phyloP scores from a whole-genome alignment of 1,284 basidiomycete species.

The Spongispora temasekensis region DNA sequence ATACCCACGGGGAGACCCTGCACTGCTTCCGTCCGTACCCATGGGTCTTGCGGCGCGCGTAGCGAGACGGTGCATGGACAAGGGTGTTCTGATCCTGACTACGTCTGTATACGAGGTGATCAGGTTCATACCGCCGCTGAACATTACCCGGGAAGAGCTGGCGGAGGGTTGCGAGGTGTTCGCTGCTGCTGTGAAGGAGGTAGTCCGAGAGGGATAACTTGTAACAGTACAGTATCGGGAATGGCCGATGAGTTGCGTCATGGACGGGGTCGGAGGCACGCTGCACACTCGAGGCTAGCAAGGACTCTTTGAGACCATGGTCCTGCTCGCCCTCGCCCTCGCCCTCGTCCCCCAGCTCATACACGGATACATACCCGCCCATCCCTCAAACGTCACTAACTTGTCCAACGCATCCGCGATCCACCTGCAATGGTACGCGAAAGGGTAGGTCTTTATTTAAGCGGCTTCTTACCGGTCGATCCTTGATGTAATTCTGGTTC shows the following conservation, averaged over 20 bases:
- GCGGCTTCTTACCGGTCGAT: constrained; percentile 5
- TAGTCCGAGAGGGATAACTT: constrained; percentile 51
- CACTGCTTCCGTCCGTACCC: constrained; percentile 46
- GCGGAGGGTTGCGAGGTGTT: constrained; percentile 61
- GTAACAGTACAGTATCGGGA: constrained; percentile 1
- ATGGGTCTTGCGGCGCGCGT: constrained; percentile 74
- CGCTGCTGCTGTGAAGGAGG: constrained; percentile 60
- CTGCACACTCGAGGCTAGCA: constrained; percentile 13
- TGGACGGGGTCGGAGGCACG: constrained; percentile 8
- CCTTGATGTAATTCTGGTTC: constrained; percentile 12
- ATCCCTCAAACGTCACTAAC: constrained; percentile 66
- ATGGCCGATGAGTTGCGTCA: constrained; percentile 7
- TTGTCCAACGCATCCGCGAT: constrained; percentile 53
- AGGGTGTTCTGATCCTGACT: constrained; percentile 79
- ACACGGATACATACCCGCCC: constrained; percentile 67
- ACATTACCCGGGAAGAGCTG: constrained; percentile 64
- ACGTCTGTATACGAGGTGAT: constrained; percentile 81
- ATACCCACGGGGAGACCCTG: constrained; percentile 47
- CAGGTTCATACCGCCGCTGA: constrained; percentile 77
- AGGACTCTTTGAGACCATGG: background rate
- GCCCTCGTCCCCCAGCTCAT: constrained; percentile 12
- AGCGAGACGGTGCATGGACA: constrained; percentile 79
- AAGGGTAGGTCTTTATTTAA: constrained; percentile 42
- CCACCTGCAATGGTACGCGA: constrained; percentile 61
- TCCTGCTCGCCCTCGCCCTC: constrained; percentile 5